Evolutionary conservation across 1,284 basidiomycete species (phyloP), one percentile per base, ranked within the genome.

Genomic region (Erythrobasidium hasegawianum): DNA sequence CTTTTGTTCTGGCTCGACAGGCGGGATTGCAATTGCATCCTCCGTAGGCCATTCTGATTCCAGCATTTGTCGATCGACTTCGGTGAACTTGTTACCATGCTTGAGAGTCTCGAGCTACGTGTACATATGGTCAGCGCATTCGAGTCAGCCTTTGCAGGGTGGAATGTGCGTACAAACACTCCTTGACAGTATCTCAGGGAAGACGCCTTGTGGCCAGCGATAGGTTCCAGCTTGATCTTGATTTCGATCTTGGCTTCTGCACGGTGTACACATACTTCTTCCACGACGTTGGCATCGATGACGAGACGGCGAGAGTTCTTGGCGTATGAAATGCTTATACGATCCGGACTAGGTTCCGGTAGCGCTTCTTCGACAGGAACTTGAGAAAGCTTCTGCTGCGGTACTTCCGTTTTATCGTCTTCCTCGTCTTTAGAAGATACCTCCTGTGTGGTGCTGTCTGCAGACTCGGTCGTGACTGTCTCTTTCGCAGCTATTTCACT

Each of bases 321-420:
- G 68, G 92, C 91, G 77, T 95, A 98, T 0, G 95, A 87, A 74
- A 97, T 89, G 13, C 90, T 94, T n/a, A 97, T 74, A 20, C 82
- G 76, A 74, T 83, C 80, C 59, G 77, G 65, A 4, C 74, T 72
- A 1, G 76, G 74, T 24, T 53, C 50, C 14, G 50, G 50, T 11
- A 33, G 33, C 4, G 33, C 33, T 33, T 33, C 33, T 11, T 33
- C 33, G n/a, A n/a, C n/a, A n/a, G n/a, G n/a, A 33, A 11, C 33
- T 33, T 4, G 33, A 11, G 33, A 11, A 33, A 11, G 33, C 33
- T 33, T 33, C 4, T 22, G 8, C 22, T 50, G 13, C 26, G 16
- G 50, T 53, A 8, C 16, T 53, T 22, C 50, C 18, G 18, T 5
- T n/a, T 53, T 5, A 26, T 22, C 50, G 24, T 20, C 26, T 20